Conservation (phyloP, 495 filamentous ascomycete genomes). For the Penicillium ucsense region DNA sequence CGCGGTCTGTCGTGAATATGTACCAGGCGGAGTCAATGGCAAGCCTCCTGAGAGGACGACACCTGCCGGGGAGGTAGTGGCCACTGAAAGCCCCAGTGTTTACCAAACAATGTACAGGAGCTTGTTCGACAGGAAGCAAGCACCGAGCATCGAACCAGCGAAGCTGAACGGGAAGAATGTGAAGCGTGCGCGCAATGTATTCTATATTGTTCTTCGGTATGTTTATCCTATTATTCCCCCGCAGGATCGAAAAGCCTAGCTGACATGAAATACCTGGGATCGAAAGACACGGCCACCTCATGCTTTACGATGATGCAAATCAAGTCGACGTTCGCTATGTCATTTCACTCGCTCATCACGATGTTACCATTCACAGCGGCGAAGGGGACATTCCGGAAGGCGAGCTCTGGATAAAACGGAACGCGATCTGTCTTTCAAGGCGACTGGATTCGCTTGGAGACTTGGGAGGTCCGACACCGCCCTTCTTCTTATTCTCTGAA, state of each 20-base stretch:
- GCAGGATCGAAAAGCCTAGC: neutral
- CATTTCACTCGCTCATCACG: slow-evolving; percentile 80
- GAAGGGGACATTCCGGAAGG: slow-evolving; percentile 76
- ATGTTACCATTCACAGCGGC: slow-evolving; percentile 77
- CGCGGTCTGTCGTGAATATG: slow-evolving; percentile 86
- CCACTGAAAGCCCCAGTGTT: slow-evolving; percentile 76
- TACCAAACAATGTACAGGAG: slow-evolving; percentile 97
- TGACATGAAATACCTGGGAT: slow-evolving; percentile 11
- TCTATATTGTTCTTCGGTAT: slow-evolving; percentile 83
- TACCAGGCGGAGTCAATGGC: slow-evolving; percentile 80
- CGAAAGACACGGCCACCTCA: slow-evolving; percentile 79
- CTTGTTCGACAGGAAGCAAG: slow-evolving; percentile 79
- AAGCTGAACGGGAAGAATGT: slow-evolving; percentile 48
- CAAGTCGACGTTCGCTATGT: slow-evolving; percentile 94
- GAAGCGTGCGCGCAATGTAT: slow-evolving; percentile 78
- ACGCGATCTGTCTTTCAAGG: slow-evolving; percentile 77
- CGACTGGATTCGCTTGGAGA: slow-evolving; percentile 54
- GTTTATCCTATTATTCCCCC: slow-evolving; percentile 6
- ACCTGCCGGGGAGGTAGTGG: slow-evolving; percentile 60
- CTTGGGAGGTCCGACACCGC: slow-evolving; percentile 51
- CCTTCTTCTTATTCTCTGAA: slow-evolving; percentile 90
- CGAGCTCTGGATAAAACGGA: slow-evolving; percentile 90
- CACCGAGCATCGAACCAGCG: slow-evolving; percentile 37
- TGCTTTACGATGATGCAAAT: slow-evolving; percentile 87
- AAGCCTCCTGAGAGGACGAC: slow-evolving; percentile 81